Conservation (phyloP, 2,329 filamentous ascomycete genomes). For the Colletotrichum echinochloae region DNA sequence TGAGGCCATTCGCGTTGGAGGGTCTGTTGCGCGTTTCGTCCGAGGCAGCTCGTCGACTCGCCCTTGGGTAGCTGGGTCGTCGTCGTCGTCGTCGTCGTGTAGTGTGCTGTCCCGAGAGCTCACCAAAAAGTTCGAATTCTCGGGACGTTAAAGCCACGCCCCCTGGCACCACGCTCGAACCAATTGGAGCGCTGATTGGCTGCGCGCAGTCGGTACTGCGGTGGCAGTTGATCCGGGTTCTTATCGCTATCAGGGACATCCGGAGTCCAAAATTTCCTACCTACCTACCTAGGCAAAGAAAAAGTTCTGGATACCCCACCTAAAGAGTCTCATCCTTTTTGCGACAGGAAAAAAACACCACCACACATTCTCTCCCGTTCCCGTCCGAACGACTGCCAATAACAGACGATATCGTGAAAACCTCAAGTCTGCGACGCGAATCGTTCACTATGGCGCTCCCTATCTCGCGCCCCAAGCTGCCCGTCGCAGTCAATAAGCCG, state of each 20-base stretch:
- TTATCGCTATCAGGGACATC: conserved; percentile 32
- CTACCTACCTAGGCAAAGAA: conserved; percentile 30
- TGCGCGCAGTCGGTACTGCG: conserved; percentile 20
- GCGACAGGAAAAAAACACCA: conserved; percentile 8
- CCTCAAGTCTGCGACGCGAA: conserved; percentile 17
- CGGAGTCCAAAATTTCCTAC: conserved; percentile 42
- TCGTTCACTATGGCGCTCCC: conserved; percentile 51
- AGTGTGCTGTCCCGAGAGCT: conserved; percentile 33
- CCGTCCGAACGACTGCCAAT: not conserved
- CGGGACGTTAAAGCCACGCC: conserved; percentile 31
- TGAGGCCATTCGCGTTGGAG: conserved; percentile 24
- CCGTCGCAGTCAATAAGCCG: conserved; percentile 79
- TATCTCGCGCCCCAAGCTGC: conserved; percentile 61
- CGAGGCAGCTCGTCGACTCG: conserved; percentile 35
- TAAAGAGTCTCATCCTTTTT: not conserved
- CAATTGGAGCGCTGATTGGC: conserved; percentile 37
- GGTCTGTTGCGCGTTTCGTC: conserved; percentile 18
- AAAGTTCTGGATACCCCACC: conserved; percentile 40
- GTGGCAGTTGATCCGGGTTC: conserved; percentile 39
- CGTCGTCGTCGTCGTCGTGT: conserved; percentile 40
- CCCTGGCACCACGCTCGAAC: not conserved
- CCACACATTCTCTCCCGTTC: conserved; percentile 22
- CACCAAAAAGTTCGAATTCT: conserved; percentile 41
- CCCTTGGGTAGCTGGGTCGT: conserved; percentile 31
- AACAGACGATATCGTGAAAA: not conserved